Evolutionary conservation across 352 stramenopile genomes (phyloP).

Genomic region (Globisporangium rhizosaccharum): DNA sequence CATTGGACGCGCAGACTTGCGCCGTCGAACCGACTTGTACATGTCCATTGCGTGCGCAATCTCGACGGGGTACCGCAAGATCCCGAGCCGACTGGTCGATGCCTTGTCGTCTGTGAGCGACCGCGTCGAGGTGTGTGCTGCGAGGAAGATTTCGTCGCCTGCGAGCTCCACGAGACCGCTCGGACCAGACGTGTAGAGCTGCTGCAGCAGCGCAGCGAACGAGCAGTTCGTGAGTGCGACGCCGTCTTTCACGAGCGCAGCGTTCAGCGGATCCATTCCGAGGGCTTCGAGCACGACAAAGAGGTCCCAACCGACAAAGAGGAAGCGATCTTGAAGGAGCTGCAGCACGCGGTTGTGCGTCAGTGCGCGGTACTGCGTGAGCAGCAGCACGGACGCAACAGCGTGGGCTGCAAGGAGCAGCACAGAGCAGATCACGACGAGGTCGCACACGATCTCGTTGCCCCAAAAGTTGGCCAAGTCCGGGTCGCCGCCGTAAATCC

Average conservation of each 20-base stretch:
- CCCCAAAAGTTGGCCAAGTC: slow-evolving; percentile 21
- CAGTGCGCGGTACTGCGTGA: slow-evolving; percentile 30
- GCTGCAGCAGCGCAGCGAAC: slow-evolving; percentile 33
- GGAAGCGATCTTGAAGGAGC: slow-evolving; percentile 37
- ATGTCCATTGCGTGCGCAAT: slow-evolving; percentile 13
- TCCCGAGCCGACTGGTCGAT: not conserved
- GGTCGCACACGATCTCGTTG: slow-evolving; percentile 23
- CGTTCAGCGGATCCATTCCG: slow-evolving; percentile 36
- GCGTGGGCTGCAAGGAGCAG: slow-evolving; percentile 28
- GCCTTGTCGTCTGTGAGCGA: not conserved
- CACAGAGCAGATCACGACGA: slow-evolving; percentile 10
- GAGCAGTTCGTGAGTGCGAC: slow-evolving; percentile 24
- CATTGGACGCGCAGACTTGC: not conserved
- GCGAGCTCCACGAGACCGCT: slow-evolving; percentile 38
- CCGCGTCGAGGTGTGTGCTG: slow-evolving; percentile 11
- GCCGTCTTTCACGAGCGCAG: slow-evolving; percentile 16
- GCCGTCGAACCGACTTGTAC: not conserved
- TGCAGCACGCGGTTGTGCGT: slow-evolving; percentile 36
- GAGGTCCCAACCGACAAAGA: slow-evolving; percentile 45
- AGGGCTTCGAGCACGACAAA: slow-evolving; percentile 26
- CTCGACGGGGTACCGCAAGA: slow-evolving; percentile 8
- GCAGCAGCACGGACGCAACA: slow-evolving; percentile 21
- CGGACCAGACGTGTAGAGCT: slow-evolving; percentile 45
- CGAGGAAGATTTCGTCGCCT: slow-evolving; percentile 38
- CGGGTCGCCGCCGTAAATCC: slow-evolving; percentile 18